Percentiles rank a stretch among this genome's conserved stretches.
Conservation (phyloP, 371 early-diverging fungal genomes). For the Thermomucor indicae-seudaticae region DNA sequence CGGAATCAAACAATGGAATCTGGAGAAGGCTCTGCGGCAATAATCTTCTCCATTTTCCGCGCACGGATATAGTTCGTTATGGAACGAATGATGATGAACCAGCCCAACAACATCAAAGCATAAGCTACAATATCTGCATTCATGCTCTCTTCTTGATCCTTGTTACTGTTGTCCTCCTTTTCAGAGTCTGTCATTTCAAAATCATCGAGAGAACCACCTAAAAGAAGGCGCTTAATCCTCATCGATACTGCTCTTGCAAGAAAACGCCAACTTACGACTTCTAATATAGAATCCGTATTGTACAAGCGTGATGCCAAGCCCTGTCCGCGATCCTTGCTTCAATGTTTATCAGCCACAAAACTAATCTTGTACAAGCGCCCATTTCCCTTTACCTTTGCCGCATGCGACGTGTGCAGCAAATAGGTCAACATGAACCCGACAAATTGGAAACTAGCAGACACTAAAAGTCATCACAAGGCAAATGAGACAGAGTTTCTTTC, state of each 20-base stretch:
- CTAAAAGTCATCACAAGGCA: slow-evolving; percentile 23
- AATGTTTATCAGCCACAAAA: too few relatives aligned
- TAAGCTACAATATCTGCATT: slow-evolving; percentile 39
- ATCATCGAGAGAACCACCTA: slow-evolving; percentile 48
- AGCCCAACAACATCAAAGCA: slow-evolving; percentile 56
- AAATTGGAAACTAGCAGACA: slow-evolving; percentile 69
- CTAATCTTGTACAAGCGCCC: too few relatives aligned
- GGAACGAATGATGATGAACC: slow-evolving; percentile 53
- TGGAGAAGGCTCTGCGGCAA: slow-evolving; percentile 29
- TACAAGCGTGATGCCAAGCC: slow-evolving; percentile 56
- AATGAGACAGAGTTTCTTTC: too few relatives aligned
- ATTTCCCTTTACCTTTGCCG: slow-evolving; percentile 48
- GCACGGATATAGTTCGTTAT: slow-evolving; percentile 47
- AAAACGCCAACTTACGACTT: slow-evolving; percentile 29
- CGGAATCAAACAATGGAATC: slow-evolving; percentile 23
- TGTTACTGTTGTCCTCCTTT: slow-evolving; percentile 18
- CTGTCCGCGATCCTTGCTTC: slow-evolving; percentile 55
- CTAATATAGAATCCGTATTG: slow-evolving; percentile 52
- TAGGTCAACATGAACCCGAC: slow-evolving; percentile 71
- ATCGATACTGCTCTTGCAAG: not conserved
- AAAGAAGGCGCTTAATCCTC: slow-evolving; percentile 10
- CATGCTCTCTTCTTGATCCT: slow-evolving; percentile 10
- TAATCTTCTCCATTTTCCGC: slow-evolving; percentile 48
- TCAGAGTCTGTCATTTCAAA: slow-evolving; percentile 31
- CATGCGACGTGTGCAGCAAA: slow-evolving; percentile 60